Base-by-base conservation (phyloP, 768 basidiomycete genomes). In the Agaricus subrufescens region DNA sequence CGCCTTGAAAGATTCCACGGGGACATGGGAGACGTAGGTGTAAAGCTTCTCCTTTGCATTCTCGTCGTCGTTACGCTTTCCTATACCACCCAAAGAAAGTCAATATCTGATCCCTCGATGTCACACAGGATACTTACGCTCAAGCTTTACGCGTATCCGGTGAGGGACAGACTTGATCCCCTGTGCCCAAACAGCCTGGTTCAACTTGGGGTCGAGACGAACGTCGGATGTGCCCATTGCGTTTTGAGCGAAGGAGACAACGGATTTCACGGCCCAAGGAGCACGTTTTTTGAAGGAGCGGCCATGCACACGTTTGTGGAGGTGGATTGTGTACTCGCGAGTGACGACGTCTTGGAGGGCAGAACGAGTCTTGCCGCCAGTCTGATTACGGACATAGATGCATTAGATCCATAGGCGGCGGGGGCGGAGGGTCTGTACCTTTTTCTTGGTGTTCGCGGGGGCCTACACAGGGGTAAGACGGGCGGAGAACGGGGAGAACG, bases 1-100 rank as follows among this genome's bases (percentile, higher is more conserved):
- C 56, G 87, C 94, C 87, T 96, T 95, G 87, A 93, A 94, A 45
- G 86, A 75, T 7, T 72, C 66, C 45, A 92, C 91, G 46, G 84
- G 78, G 54, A 97, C 86, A 68, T 90, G 82, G 57, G 83, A 83
- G 61, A 91, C 94, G 70, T 94, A 92, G 30, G 91, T 95, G 81
- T 77, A 98, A 55, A 97, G 87, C 79, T 95, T 97, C 82, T 96
- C 95, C 79, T 95, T 97, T 57, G 97, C 96, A 66, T 87, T 89
- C 80, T 99, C 96, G 65, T 98, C 95, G 74, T 99, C 96, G 73
- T 98, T 98, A 67, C 97, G 91, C 80, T 95, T 96, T 66, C 96
- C 91, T 94, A 64, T 2, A 66, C 29, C 50, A 45, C 6, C 37
- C 27, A 48, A 48, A 25, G 43, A 52, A 37, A 52, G 38, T 30